These are phyloP conservation scores for Betula pendula DNA, from an alignment of 306 rosid genomes.

Conservation along the genomic window DNA sequence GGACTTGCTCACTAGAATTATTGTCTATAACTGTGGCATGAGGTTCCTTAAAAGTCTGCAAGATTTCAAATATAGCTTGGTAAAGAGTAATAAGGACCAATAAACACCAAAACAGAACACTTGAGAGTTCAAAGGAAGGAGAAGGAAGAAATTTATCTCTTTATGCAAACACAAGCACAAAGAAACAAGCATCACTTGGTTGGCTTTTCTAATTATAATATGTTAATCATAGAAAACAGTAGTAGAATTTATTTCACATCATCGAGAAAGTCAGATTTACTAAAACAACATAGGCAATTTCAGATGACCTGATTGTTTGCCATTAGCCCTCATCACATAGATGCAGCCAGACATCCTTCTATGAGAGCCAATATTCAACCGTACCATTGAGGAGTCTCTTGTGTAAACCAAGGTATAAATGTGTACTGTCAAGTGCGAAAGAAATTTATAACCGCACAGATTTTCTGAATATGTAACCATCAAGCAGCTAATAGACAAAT, in stretches of 20 bases:
- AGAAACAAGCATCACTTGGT: slow-evolving; percentile 2
- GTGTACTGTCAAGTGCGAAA: neutral
- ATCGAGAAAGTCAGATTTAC: neutral
- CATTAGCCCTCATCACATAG: neutral
- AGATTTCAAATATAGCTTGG: slow-evolving; percentile 32
- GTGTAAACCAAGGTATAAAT: neutral
- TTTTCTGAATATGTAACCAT: neutral
- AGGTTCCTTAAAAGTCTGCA: slow-evolving; percentile 50
- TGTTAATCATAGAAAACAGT: neutral
- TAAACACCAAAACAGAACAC: neutral
- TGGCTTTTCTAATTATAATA: neutral
- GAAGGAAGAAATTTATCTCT: neutral
- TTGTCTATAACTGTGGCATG: slow-evolving; percentile 35
- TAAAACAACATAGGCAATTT: neutral
- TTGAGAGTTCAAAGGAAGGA: neutral
- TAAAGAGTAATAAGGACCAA: slow-evolving; percentile 24
- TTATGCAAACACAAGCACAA: neutral
- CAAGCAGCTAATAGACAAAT: neutral
- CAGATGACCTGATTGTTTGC: neutral
- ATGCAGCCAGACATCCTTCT: neutral
- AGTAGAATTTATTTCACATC: neutral
- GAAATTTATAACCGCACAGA: neutral
- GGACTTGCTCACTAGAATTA: slow-evolving; percentile 34
- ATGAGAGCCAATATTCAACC: neutral
- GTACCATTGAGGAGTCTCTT: neutral